Conservation (phyloP, 2,329 filamentous ascomycete genomes). For the Hortaea sp. region DNA sequence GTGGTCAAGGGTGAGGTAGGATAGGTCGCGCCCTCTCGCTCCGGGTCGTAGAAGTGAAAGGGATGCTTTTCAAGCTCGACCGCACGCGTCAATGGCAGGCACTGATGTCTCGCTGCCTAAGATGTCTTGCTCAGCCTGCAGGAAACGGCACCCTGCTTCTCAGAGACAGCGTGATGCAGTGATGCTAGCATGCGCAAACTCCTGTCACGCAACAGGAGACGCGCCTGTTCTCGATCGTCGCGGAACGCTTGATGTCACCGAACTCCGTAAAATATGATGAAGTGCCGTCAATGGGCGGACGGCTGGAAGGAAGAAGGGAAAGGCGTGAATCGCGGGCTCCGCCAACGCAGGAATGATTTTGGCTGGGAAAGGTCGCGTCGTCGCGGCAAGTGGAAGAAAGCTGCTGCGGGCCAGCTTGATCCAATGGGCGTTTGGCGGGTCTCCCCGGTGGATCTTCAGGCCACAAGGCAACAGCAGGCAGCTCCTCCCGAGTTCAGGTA, state of each 20-base stretch:
- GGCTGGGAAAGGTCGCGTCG: neutral
- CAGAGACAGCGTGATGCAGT: neutral
- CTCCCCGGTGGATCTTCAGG: too few species aligned
- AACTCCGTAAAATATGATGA: too few species aligned
- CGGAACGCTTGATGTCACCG: neutral
- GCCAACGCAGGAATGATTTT: neutral
- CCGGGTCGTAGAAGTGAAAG: neutral
- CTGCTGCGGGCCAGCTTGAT: too few species aligned
- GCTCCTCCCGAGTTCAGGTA: too few species aligned
- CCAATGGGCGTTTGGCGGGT: too few species aligned
- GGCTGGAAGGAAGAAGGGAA: neutral
- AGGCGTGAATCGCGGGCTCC: neutral
- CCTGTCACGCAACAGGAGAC: neutral
- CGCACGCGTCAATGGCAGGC: too few species aligned
- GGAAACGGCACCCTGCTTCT: too few species aligned
- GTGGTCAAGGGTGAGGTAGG: neutral
- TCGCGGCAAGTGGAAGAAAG: too few species aligned
- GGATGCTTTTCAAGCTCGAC: neutral
- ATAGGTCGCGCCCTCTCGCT: slow-evolving; percentile 23
- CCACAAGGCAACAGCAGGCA: too few species aligned
- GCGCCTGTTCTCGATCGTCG: neutral
- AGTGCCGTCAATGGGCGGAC: neutral
- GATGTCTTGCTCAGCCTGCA: too few species aligned
- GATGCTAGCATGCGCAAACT: neutral
- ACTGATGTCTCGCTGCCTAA: too few species aligned